A percentile compares a stretch with the other conserved stretches of the same genome.
Evolutionary conservation across 257 asterid species (phyloP).

Genomic region (Przewalskia tangutica): DNA sequence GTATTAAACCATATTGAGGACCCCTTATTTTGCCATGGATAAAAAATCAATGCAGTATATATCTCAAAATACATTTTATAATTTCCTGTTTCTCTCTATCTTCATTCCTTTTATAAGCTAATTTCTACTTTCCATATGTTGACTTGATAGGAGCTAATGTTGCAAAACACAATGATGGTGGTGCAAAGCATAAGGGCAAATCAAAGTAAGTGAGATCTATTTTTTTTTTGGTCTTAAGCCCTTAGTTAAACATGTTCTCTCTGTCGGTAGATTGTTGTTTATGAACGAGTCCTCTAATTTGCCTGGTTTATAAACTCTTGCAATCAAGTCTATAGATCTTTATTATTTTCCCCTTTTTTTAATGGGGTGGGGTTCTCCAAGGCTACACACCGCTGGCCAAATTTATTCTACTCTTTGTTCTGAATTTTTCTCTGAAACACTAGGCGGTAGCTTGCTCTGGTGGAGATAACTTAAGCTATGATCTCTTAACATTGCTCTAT

Average conservation of each 20-base stretch:
- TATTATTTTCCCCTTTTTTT: not conserved
- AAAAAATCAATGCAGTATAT: not conserved
- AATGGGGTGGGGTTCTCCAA: not conserved
- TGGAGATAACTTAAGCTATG: not conserved
- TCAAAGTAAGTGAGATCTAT: constrained; percentile 41
- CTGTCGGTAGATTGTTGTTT: not conserved
- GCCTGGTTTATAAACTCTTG: not conserved
- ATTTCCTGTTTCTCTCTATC: not conserved
- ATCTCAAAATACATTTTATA: not conserved
- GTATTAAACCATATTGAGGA: not conserved
- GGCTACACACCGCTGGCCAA: not conserved
- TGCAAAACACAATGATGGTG: constrained; percentile 15
- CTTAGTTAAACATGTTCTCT: not conserved
- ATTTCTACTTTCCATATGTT: not conserved
- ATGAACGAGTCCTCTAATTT: not conserved
- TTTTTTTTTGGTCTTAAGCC: not conserved
- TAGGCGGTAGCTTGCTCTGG: not conserved
- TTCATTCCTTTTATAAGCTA: constrained; percentile 2
- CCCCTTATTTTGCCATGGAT: not conserved
- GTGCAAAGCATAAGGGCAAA: constrained; percentile 13
- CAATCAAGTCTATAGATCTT: not conserved
- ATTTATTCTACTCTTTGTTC: not conserved
- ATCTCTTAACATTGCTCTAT: not conserved
- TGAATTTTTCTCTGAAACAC: not conserved
- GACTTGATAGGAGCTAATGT: constrained; percentile 28